Conservation (phyloP, 192 early-diverging fungal species). For the Dissophora ornata region DNA sequence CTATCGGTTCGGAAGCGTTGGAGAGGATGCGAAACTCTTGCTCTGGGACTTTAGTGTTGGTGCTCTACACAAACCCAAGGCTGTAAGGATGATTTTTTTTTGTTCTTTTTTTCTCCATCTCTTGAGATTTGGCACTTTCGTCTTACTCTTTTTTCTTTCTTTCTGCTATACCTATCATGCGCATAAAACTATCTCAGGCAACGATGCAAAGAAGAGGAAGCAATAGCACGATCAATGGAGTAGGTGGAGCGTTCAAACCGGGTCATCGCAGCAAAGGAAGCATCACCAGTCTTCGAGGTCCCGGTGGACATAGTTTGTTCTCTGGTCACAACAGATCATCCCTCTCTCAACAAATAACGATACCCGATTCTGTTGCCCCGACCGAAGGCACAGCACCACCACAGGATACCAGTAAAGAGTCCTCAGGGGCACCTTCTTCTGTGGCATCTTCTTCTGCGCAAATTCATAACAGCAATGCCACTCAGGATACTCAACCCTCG, state of each 20-base stretch:
- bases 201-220: constrained; percentile 48
- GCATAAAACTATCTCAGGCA: too few relatives aligned
- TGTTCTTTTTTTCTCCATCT: background rate
- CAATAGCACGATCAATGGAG: constrained; percentile 32
- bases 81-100: constrained; percentile 51
- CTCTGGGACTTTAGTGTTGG: constrained; percentile 94
- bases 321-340: constrained; percentile 22
- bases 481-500: background rate
- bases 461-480: constrained; percentile 2
- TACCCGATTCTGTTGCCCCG: background rate
- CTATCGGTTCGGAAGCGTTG: constrained; percentile 90
- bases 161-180: background rate
- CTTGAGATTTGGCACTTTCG: too few relatives aligned
- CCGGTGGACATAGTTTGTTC: constrained; percentile 46
- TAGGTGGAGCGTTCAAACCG: constrained; percentile 22
- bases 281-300: constrained; percentile 35
- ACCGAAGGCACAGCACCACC: background rate
- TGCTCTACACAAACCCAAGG: constrained; percentile 79
- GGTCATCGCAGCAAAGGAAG: constrained; percentile 45
- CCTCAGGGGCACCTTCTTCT: too few relatives aligned
- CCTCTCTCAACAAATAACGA: background rate
- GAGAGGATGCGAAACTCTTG: constrained; percentile 85
- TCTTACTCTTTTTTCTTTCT: background rate
- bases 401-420: too few relatives aligned
- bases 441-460: background rate